These are phyloP conservation scores for Alnus rubra DNA, from an alignment of 306 rosid species.

Conservation along the genomic window DNA sequence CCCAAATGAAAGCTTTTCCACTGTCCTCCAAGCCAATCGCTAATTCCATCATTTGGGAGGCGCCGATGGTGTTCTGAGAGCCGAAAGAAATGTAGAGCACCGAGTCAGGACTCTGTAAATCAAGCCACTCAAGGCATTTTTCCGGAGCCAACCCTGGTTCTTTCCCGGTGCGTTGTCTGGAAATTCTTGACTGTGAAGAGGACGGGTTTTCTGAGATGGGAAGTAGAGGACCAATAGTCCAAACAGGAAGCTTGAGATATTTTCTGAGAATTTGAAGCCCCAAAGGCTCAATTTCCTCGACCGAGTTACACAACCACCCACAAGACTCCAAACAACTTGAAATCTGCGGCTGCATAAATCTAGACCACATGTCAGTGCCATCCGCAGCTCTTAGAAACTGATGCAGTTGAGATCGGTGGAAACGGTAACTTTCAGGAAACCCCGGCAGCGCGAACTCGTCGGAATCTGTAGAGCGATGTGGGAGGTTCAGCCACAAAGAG, in stretches of 20 bases:
- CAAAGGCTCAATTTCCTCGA: slow-evolving; percentile 56
- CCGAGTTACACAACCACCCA: slow-evolving; percentile 72
- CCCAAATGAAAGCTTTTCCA: slow-evolving; percentile 61
- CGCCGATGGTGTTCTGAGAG: slow-evolving; percentile 71
- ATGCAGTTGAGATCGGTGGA: slow-evolving; percentile 52
- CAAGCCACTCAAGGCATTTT: slow-evolving; percentile 55
- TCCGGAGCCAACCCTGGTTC: slow-evolving; percentile 47
- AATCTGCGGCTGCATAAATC: slow-evolving; percentile 42
- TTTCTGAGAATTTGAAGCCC: slow-evolving; percentile 58
- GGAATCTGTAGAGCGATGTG: slow-evolving; percentile 43
- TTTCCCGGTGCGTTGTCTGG: slow-evolving; percentile 45
- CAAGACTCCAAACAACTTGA: slow-evolving; percentile 35
- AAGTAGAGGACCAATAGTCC: slow-evolving; percentile 30
- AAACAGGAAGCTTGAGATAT: slow-evolving; percentile 38
- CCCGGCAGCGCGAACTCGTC: slow-evolving; percentile 59
- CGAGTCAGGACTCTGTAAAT: slow-evolving; percentile 36
- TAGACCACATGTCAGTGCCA: slow-evolving; percentile 62
- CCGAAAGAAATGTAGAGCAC: slow-evolving; percentile 81
- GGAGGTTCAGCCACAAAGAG: slow-evolving; percentile 67
- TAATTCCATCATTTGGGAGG: slow-evolving; percentile 64
- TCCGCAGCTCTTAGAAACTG: slow-evolving; percentile 45
- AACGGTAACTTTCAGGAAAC: slow-evolving; percentile 51
- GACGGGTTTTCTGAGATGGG: no score
- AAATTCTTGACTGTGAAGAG: slow-evolving; percentile 9
- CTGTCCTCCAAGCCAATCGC: slow-evolving; percentile 70